A percentile compares a stretch with the other conserved stretches of the same genome.
These are phyloP conservation scores for Floccularia luteovirens DNA, from an alignment of 768 basidiomycete species.

Conservation along the genomic window DNA sequence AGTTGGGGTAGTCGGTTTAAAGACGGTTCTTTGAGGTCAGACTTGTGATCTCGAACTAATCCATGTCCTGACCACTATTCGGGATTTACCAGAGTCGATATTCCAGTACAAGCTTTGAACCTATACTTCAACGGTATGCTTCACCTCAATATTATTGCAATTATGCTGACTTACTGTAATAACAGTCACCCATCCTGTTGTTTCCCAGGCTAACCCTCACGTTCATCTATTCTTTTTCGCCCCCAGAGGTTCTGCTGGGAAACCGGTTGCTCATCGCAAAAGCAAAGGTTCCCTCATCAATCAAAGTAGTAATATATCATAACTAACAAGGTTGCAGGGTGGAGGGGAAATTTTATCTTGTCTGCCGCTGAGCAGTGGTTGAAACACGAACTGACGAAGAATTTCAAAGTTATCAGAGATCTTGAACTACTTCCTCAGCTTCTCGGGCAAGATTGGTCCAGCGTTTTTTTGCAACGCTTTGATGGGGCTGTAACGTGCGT, in stretches of 20 bases:
- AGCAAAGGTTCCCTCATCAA: constrained; percentile 60
- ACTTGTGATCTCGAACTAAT: background rate
- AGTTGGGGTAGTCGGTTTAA: constrained; percentile 94
- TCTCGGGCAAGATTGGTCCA: constrained; percentile 92
- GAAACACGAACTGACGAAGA: constrained; percentile 93
- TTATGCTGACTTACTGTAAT: constrained; percentile 3
- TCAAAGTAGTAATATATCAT: constrained; percentile 12
- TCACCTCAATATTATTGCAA: background rate
- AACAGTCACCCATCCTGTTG: constrained; percentile 84
- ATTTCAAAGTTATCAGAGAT: constrained; percentile 96
- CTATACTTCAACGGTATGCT: constrained; percentile 77
- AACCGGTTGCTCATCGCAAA: constrained; percentile 90
- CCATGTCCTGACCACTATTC: background rate
- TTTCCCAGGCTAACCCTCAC: constrained; percentile 89
- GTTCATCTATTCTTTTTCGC: constrained; percentile 96
- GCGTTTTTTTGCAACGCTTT: constrained; percentile 92
- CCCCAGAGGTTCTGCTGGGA: constrained; percentile 80
- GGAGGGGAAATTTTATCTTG: constrained; percentile 91
- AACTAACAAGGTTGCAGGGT: constrained; percentile 41
- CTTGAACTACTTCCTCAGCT: constrained; percentile 92
- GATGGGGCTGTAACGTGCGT: constrained; percentile 84
- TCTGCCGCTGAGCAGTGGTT: constrained; percentile 93
- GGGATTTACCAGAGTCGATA: constrained; percentile 67
- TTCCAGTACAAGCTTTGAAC: constrained; percentile 83
- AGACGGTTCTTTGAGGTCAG: constrained; percentile 81